Evolutionary conservation across 768 basidiomycete genomes (phyloP).

Genomic region (Hemileccinum rubropunctum): DNA sequence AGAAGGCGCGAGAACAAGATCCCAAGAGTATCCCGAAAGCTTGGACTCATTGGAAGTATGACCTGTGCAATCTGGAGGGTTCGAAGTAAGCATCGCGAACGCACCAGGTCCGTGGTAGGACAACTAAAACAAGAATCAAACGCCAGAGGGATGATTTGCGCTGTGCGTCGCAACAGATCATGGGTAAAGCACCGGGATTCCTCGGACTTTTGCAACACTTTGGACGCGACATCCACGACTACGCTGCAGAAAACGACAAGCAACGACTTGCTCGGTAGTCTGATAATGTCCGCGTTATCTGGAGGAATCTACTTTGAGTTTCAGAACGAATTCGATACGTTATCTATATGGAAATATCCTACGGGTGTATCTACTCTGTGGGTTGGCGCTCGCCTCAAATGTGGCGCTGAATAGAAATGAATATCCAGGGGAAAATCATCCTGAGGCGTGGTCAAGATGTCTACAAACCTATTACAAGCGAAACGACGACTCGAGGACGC

Average conservation of each 20-base stretch:
- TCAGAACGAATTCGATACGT: slow-evolving; percentile 12
- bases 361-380: slow-evolving; percentile 35
- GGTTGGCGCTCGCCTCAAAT: slow-evolving; percentile 30
- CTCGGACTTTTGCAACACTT: slow-evolving; percentile 40
- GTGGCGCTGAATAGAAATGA: slow-evolving; percentile 39
- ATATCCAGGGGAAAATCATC: slow-evolving; percentile 38
- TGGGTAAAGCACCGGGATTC: slow-evolving; percentile 48
- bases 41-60: slow-evolving; percentile 21
- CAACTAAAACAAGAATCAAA: slow-evolving; percentile 45
- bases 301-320: slow-evolving; percentile 30
- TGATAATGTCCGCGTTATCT: slow-evolving; percentile 34
- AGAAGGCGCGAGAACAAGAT: slow-evolving; percentile 25
- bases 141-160: slow-evolving; percentile 38
- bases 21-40: slow-evolving; percentile 31
- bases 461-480: slow-evolving; percentile 23
- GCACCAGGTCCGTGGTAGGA: slow-evolving; percentile 29
- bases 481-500: neutral
- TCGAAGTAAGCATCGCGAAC: slow-evolving; percentile 40
- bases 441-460: slow-evolving; percentile 34
- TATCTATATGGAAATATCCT: slow-evolving; percentile 8
- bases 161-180: slow-evolving; percentile 44
- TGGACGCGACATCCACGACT: slow-evolving; percentile 43
- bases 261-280: slow-evolving; percentile 38
- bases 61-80: slow-evolving; percentile 35
- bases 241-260: slow-evolving; percentile 47